Evolutionary conservation across 2,329 filamentous ascomycete genomes (phyloP).

Genomic region (Stenocarpella maydis): DNA sequence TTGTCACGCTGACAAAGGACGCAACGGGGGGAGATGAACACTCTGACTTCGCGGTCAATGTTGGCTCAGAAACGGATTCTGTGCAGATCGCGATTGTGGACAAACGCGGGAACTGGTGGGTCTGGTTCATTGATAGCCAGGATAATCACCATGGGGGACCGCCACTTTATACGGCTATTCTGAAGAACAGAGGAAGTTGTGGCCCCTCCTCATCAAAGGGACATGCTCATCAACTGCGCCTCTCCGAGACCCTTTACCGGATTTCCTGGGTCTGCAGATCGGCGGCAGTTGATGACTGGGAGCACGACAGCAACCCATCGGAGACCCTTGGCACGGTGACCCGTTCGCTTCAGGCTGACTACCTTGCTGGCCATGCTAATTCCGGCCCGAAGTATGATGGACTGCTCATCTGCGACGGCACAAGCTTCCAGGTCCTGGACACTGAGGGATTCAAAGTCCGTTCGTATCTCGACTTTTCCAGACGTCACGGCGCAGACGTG

Average conservation of each 20-base stretch:
- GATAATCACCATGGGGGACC: constrained; percentile 47
- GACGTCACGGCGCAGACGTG: constrained; percentile 45
- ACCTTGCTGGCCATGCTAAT: constrained; percentile 1
- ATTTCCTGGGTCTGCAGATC: constrained; percentile 47
- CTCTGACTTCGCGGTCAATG: constrained; percentile 72
- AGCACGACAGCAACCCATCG: constrained; percentile 35
- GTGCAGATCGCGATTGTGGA: constrained; percentile 74
- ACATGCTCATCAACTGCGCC: constrained; percentile 42
- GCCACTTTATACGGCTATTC: constrained; percentile 45
- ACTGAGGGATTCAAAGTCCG: constrained; percentile 17
- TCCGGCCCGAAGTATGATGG: constrained; percentile 20
- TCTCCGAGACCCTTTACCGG: constrained; percentile 50
- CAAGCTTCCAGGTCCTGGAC: constrained; percentile 31
- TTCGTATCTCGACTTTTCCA: constrained; percentile 37
- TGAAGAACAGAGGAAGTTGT: constrained; percentile 34
- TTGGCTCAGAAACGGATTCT: constrained; percentile 55
- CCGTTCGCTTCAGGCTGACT: constrained; percentile 4
- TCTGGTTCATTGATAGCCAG: constrained; percentile 64
- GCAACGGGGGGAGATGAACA: constrained; percentile 65
- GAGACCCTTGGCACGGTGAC: neutral
- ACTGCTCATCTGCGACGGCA: constrained; percentile 31
- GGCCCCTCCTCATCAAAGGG: constrained; percentile 37
- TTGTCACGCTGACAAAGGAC: constrained; percentile 60
- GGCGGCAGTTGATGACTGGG: constrained; percentile 37
- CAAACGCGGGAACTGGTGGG: constrained; percentile 69